A percentile compares a stretch with the other conserved stretches of the same genome.
Evolutionary conservation across 2,329 filamentous ascomycete genomes (phyloP).

Genomic region (Zymoseptoria passerinii): DNA sequence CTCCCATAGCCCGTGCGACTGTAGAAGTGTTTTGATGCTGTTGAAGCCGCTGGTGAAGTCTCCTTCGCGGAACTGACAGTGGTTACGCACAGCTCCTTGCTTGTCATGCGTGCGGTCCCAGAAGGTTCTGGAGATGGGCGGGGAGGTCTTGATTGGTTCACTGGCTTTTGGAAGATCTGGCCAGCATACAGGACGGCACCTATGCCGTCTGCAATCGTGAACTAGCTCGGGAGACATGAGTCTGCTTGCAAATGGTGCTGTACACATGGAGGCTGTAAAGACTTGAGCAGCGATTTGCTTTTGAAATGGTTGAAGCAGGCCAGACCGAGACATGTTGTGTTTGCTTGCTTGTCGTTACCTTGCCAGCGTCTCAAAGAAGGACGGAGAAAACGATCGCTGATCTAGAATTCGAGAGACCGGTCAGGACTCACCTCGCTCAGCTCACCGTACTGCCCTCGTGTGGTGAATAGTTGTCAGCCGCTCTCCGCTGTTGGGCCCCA

Average conservation of each 20-base stretch:
- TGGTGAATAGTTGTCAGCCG: background rate
- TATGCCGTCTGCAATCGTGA: background rate
- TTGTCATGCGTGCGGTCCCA: background rate
- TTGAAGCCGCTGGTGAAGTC: background rate
- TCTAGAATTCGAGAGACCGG: too few species aligned
- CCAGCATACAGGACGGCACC: background rate
- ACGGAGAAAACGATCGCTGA: background rate
- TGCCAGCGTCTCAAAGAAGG: background rate
- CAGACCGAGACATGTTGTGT: background rate
- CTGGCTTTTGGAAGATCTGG: background rate
- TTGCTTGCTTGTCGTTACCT: background rate
- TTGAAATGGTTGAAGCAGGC: background rate
- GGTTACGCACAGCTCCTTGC: background rate
- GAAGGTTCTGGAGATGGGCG: background rate
- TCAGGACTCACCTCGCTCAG: too few species aligned
- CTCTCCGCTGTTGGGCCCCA: background rate
- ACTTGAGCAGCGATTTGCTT: background rate
- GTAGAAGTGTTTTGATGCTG: background rate
- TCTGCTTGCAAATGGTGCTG: background rate
- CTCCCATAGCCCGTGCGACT: background rate
- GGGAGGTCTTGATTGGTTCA: background rate
- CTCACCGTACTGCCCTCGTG: background rate
- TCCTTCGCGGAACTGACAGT: conserved; percentile 1
- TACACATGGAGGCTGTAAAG: background rate
- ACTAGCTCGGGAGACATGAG: background rate